phyloP scores from a whole-genome alignment of 139 green algal genomes.

The Pleodorina starrii region DNA sequence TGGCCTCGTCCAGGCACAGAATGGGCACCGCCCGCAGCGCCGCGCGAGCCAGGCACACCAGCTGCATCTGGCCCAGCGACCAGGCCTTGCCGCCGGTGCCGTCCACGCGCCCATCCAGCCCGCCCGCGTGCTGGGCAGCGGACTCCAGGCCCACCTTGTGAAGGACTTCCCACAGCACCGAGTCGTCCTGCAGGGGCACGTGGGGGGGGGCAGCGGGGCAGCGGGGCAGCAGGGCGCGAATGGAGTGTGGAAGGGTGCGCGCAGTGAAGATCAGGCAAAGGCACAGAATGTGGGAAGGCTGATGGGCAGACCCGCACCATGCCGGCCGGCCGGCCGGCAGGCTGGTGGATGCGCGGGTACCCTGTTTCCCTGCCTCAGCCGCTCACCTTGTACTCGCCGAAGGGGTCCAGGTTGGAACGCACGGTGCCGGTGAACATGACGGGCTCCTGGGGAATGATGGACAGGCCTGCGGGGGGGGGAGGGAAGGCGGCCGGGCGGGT shows the following conservation, averaged over 20 bases:
- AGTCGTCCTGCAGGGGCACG: not conserved
- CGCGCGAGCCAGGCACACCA: conserved; percentile 84
- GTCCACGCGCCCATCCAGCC: conserved; percentile 77
- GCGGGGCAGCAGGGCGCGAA: not conserved
- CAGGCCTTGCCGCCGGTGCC: conserved; percentile 65
- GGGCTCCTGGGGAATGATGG: conserved; percentile 84
- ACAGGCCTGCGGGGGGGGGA: too few species aligned
- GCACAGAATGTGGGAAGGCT: not conserved
- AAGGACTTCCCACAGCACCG: conserved; percentile 76
- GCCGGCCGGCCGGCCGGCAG: not conserved
- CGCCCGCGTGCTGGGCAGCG: conserved; percentile 59
- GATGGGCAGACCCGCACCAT: not conserved
- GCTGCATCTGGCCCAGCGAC: conserved; percentile 81
- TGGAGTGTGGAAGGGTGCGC: not conserved
- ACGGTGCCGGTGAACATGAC: conserved; percentile 88
- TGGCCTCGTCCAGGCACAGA: conserved; percentile 86
- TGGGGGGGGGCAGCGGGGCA: not conserved
- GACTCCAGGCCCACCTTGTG: conserved; percentile 49
- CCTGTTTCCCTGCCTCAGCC: not conserved
- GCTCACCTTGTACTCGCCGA: conserved; percentile 68
- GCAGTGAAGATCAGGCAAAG: not conserved
- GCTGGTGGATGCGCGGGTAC: not conserved
- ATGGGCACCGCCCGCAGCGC: conserved; percentile 74
- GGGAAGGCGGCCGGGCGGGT: too few species aligned
- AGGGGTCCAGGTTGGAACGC: conserved; percentile 89